Evolutionary conservation across 306 rosid genomes (phyloP), one percentile per base, ranked within the genome.

Genomic region (Acacia melanoxylon): DNA sequence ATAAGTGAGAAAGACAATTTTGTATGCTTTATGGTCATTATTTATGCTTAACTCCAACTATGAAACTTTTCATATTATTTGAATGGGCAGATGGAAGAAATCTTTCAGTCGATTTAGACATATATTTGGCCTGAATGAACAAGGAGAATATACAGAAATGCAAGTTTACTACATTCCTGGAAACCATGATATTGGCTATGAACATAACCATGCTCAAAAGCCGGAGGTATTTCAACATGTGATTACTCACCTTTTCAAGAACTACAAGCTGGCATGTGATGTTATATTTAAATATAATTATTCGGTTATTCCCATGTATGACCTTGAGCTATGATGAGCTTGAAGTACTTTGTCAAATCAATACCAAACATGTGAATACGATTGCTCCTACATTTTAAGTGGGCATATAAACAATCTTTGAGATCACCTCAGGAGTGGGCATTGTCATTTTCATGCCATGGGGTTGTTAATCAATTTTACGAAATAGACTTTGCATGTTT

Each of bases 141-240:
- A 77, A 79, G 87, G 90, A 78, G 87, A 75, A 76, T 84, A 85
- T 82, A 42, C 68, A 51, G 83, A 87, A 70, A 83, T 77, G 65
- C 83, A 72, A 72, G 95, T 88, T 78, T 82, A 87, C 88, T 83
- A 82, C 85, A 72, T 94, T 63, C 80, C 95, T 31, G 98, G 98
- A 77, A 94, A 94, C 88, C 98, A 92, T 87, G 97, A 94, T 82
- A 85, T 92, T 80, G 98, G 98, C 74, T 92, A 92, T 82, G 95
- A 75, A 86, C 75, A 61, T 87, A 79, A 76, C 81, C 85, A 83
- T 85, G 74, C 84, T 79, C 88, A 69, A 86, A 80, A 59, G 81
- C 89, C 91, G 75, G 72, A 89, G 95, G 98, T 91, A 87, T 75
- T 68, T 71, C 45, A 49, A 65, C 58, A 74, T 25, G 33, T 80